Evolutionary conservation across 2,329 filamentous ascomycete species (phyloP), one percentile per base, ranked within the genome.

Genomic region (Colletotrichum sp.): DNA sequence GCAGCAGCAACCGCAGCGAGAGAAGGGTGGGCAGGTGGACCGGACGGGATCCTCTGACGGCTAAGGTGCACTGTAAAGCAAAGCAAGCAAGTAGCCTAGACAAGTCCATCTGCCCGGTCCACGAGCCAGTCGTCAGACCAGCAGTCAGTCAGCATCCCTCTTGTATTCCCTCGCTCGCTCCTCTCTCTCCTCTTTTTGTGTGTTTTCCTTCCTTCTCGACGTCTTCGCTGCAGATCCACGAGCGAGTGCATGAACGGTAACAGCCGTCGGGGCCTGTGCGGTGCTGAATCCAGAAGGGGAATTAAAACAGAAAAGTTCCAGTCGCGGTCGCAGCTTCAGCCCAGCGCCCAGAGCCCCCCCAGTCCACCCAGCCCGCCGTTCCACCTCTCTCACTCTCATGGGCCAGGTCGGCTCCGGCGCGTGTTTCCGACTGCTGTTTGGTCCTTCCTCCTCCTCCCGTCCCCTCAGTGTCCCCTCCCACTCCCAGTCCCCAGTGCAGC

Each of bases 381-480:
- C 70, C 43, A 48, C 43, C 43, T 48, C 43, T n/a, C 32, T 38
- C 38, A 32, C 68, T 43, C 52, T 48, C 43, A 48, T 48, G 43
- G 43, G 43, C 62, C 72, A 65, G 66, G 73, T 71, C 76, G 71
- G 75, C 69, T 77, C 71, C 30, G 75, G 77, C 71, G 77, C 77
- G 65, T 77, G 77, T 70, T 73, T 73, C 73, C 36, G 70, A 76
- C 18, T 58, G 74, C 70, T 74, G 70, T 75, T 76, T 77, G 74
- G 74, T 61, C 70, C 66, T 43, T 18, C 36, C 38, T 43, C 38
- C 58, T 66, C 66, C 56, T 30, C 64, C 48, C 64, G 38, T 67
- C 21, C 56, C 60, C 69, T 58, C 65, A 67, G 64, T 30, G 34
- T 48, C 43, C 43, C 43, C 43, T 48, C 43, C n/a, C n/a, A n/a